Evolutionary conservation across 208 protist species (phyloP), one percentile per base, ranked within the genome.

Genomic region (Wallacemonas sp.): DNA sequence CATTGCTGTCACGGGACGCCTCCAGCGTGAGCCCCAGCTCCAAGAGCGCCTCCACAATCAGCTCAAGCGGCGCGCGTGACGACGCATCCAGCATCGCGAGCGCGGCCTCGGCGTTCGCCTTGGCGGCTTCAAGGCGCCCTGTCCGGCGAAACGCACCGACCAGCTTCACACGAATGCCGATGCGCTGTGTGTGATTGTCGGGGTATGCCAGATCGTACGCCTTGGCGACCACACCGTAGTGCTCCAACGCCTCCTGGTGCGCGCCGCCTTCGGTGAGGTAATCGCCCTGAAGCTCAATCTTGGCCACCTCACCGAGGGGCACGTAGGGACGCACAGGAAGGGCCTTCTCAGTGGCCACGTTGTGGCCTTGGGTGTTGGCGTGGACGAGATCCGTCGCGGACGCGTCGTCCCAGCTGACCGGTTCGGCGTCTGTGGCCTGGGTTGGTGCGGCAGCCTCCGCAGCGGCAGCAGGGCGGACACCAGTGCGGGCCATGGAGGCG

Each of bases 181-280:
- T 69, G 27, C 77, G 68, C 64, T 93, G 78, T 5, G 78, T 72
- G 69, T 96, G 91, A 49, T 84, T 68, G 39, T 85, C 82, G 6
- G 91, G 88, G 70, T 94, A 94, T 16, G 88, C 91, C n/a, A 86
- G 55, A 33, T 81, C 60, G 72, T 96, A 96, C 29, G 80, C 84
- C 77, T 91, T 94, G 38, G 88, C 78, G 49, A 91, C 87, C 23
- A 96, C 91, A 12, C 91, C 91, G 64, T 96, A 96, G 74, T 84
- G 76, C 74, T 94, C 86, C 12, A 96, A 72, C 36, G 91, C 87
- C 74, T 96, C 88, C 65, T 96, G 91, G 69, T 89, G 80, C 23
- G 94, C 63, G 17, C 80, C 80, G 11, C 88, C 91, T 47, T 96
- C 87, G 21, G 82, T 88, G 49, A 85, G 71, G 68, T 96, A 96